A percentile compares a stretch with the other conserved stretches of the same genome.
phyloP scores from a whole-genome alignment of 2,329 filamentous ascomycete species.

The Aspergillus brunneoviolaceus region DNA sequence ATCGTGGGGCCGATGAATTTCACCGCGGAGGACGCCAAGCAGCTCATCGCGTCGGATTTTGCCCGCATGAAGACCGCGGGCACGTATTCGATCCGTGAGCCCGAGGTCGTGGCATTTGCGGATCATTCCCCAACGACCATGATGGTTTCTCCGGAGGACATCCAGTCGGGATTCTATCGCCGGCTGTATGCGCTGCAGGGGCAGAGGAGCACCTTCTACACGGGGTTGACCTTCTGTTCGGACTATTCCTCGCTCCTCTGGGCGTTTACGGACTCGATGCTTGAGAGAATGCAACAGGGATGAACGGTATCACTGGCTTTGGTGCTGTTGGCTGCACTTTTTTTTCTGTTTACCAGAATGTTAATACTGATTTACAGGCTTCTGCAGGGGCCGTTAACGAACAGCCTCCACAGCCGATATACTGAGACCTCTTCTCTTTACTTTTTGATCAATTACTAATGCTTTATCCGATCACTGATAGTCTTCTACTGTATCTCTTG shows the following conservation, averaged over 20 bases:
- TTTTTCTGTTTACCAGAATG: too few species aligned
- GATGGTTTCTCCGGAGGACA: conserved; percentile 33
- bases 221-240: conserved; percentile 40
- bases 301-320: too few species aligned
- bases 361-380: too few species aligned
- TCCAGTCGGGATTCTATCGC: conserved; percentile 44
- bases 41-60: conserved; percentile 16
- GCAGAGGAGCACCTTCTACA: conserved; percentile 47
- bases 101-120: conserved; percentile 37
- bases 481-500: too few species aligned
- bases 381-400: too few species aligned
- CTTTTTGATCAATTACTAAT: too few species aligned
- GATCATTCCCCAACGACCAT: conserved; percentile 42
- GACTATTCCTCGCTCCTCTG: conserved; percentile 25
- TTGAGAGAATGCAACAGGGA: conserved; percentile 9
- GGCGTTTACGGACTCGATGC: conserved; percentile 19
- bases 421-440: too few species aligned
- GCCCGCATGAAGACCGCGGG: conserved; percentile 13
- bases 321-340: background rate
- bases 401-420: too few species aligned
- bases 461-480: too few species aligned
- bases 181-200: conserved; percentile 47
- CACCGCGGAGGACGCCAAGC: conserved; percentile 21
- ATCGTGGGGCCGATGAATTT: conserved; percentile 19
- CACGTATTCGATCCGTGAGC: conserved; percentile 12